Evolutionary conservation across 495 filamentous ascomycete species (phyloP), one percentile per base, ranked within the genome.

Genomic region (Xylaria telfairii): DNA sequence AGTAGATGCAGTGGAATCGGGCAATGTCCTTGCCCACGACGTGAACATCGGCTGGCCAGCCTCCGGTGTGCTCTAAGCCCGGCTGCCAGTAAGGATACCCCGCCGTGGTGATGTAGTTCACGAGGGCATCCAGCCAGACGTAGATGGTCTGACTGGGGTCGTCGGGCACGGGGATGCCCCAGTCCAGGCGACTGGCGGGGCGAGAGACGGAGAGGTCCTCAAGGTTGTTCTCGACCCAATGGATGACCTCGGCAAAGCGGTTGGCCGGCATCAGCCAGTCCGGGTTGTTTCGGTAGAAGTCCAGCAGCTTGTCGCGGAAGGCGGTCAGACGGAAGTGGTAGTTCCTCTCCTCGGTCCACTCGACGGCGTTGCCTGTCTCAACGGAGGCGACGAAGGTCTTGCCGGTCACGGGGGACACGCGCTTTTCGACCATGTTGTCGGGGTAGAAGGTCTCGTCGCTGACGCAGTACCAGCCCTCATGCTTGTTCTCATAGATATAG

Each of bases 371-470:
- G 0, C 92, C 92, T 2, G 94, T 97, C 82, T 98, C 96, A 34
- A 88, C 87, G 1, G 93, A 95, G 1, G 90, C 92, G 90, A 92
- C 93, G 65, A 90, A 88, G 72, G 92, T 93, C 71, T 89, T 84
- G 6, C 96, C 95, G 0, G 94, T 98, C 26, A 88, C 82, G 21
- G 93, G 91, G 75, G 96, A 93, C 30, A 93, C 77, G 65, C 89
- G 87, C 71, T 90, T 88, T 73, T 92, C 90, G 34, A 98, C 87
- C 71, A 87, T 84, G 0, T 88, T 86, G 61, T 90, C 86, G 7
- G 96, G 93, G 77, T 97, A 98, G 79, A 95, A 99, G 13, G 95
- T 94, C 84, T 99, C 96, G 78, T 99, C 96, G 80, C 92, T 92
- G 61, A 99, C 92, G 62, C 91, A 96, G 77, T 99, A 99, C 96